Base-by-base conservation (phyloP, 169 alveolate species). In the Plasmodium cynomolgi region DNA sequence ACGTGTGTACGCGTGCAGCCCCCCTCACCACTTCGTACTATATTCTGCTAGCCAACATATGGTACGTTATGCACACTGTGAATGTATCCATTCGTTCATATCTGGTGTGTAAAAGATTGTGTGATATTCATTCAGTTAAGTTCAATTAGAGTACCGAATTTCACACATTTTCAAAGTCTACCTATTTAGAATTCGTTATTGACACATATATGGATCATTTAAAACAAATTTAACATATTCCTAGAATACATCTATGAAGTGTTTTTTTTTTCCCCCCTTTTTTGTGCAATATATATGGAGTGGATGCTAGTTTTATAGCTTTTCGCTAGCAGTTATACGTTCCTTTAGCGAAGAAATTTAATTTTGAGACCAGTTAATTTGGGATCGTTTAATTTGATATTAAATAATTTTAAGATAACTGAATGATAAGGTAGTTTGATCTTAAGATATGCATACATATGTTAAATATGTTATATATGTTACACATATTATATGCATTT, bases 241-340 rank as follows among this genome's bases (percentile, higher is more conserved):
- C 77, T 68, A 68, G 77, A 68, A 68, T 68, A 68, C 77, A 68
- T 68, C 77, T 68, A 29, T 8, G 77, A 68, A 68, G 31, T 68
- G 31, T 68, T 68, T 68, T 68, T 20, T 23, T 58, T 58, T 58
- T 58, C 20, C 3, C 7, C 15, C 15, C 13, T 68, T 68, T 26
- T 68, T 26, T 68, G 77, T 68, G 77, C 20, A 68, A 29, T 29
- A 9, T 9, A 23, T 68, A 23, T 68, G 37, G n/a, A 23, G 13
- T 68, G 37, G 39, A 68, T 23, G 37, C 4, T 68, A 68, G 39
- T 26, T 68, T 26, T 68, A 23, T 68, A 68, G 37, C 77, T 68
- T 68, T 68, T 68, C 37, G 15, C 77, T 68, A 68, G 77, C 20
- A 68, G n/a, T 68, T 68, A 20, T 68, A 29, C n/a, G 37, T 68